A percentile compares a stretch with the other conserved stretches of the same genome.
phyloP scores from a whole-genome alignment of 2,329 filamentous ascomycete species.

The Shiraia bambusicola region DNA sequence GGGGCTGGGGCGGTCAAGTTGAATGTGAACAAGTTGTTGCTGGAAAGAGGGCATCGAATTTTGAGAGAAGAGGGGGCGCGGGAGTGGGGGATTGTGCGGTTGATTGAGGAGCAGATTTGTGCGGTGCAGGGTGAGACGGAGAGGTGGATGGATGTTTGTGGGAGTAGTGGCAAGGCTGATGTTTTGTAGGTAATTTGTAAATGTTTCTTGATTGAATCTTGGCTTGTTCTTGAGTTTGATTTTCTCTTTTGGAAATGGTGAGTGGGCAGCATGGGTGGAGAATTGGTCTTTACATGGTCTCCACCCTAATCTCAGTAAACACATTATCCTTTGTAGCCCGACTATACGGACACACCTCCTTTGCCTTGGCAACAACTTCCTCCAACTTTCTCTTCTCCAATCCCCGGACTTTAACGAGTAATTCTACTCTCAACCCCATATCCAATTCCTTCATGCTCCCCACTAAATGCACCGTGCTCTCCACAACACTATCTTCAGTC shows the following conservation, averaged over 20 bases:
- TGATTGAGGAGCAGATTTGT: constrained; percentile 52
- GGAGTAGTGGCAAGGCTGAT: constrained; percentile 48
- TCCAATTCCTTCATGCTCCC: constrained; percentile 50
- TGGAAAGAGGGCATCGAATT: constrained; percentile 50
- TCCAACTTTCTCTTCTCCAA: constrained; percentile 39
- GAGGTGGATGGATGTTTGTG: constrained; percentile 53
- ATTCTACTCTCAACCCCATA: constrained; percentile 48
- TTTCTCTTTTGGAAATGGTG: too few relatives aligned
- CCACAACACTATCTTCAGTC: constrained; percentile 44
- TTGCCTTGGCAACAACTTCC: constrained; percentile 40
- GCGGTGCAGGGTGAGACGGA: constrained; percentile 48
- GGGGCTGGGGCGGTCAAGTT: constrained; percentile 56
- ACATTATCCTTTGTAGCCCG: constrained; percentile 41
- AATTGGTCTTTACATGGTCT: constrained; percentile 30
- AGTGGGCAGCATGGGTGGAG: too few relatives aligned
- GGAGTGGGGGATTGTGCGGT: constrained; percentile 29
- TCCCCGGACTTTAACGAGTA: constrained; percentile 41
- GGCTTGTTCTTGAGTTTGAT: too few relatives aligned
- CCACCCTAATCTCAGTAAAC: constrained; percentile 20
- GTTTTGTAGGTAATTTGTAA: too few relatives aligned
- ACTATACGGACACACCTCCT: constrained; percentile 40
- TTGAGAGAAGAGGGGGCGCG: constrained; percentile 45
- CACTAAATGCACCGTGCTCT: constrained; percentile 49
- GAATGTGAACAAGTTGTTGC: constrained; percentile 59
- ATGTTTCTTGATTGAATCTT: too few relatives aligned